Conservation (phyloP, 176 grass and related monocot genomes). For the Oryza officinalis region DNA sequence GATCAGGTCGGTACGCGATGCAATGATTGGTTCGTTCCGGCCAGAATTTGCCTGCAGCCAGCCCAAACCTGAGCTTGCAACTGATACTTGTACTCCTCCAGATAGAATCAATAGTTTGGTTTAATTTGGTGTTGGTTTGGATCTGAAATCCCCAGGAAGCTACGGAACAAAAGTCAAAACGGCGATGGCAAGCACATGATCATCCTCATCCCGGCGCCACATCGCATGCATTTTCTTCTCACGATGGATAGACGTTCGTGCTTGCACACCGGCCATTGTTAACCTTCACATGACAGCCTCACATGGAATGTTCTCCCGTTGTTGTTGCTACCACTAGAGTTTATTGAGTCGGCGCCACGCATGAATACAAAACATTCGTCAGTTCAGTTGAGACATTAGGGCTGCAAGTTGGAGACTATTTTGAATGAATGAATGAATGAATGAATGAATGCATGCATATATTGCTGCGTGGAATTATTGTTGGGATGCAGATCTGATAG, state of each 20-base stretch:
- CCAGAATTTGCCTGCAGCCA: background rate
- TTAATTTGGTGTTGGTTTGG: background rate
- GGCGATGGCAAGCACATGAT: background rate
- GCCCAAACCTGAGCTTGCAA: background rate
- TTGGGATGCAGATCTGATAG: background rate
- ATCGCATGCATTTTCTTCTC: background rate
- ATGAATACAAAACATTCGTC: background rate
- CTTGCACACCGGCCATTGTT: background rate
- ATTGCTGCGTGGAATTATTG: background rate
- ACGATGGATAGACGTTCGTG: background rate
- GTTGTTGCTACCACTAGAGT: background rate
- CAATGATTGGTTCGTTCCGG: background rate
- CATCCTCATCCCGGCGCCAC: background rate
- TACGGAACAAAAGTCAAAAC: background rate
- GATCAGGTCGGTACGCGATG: background rate
- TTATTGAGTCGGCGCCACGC: background rate
- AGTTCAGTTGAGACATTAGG: background rate
- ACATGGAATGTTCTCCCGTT: constrained; percentile 10
- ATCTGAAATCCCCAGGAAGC: constrained; percentile 18
- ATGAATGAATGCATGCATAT: background rate
- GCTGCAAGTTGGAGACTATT: no score
- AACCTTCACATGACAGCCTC: constrained; percentile 6
- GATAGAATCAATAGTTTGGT: background rate
- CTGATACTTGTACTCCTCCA: background rate
- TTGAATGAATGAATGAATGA: background rate